Base-by-base conservation (phyloP, 352 stramenopile species). In the Pseudoperonospora humuli region DNA sequence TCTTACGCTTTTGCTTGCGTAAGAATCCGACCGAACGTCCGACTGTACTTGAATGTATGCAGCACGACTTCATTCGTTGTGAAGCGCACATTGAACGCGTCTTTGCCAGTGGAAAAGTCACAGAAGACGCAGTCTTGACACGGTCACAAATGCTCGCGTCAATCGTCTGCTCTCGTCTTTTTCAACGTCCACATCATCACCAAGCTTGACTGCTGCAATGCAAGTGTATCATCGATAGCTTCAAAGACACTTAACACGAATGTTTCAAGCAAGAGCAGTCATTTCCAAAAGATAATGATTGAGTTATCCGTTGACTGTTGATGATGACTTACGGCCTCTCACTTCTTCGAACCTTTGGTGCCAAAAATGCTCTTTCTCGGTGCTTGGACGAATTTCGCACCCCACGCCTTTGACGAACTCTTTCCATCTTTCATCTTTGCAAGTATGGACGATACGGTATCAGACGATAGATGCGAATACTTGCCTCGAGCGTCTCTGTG, bases 51-150 rank as follows among this genome's bases (percentile, higher is more conserved):
- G n/a, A 96, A 47, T 88, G 95, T 23, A 70, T 97, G 36, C 52
- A 80, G n/a, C 90, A 97, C 49, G 69, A n/a, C n/a, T n/a, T 97
- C 53, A 84, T 97, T 29, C 41, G 37, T 7, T 37, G 58, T 18
- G 61, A 71, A 48, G 57, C 40, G 8, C 54, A 68, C 14, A 57
- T 81, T 21, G 50, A 75, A 36, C 35, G 39, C 0, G 66, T 78
- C 0, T 74, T 74, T 50, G 50, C 50, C 0, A 50, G 42, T 32
- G 54, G 47, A 5, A 45, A 50, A 15, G 21, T 19, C 13, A 45
- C 50, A 13, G 39, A 39, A 42, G 23, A 11, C 18, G 18, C 17
- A 3, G 13, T n/a, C 10, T 78, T 26, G 50, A n/a, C n/a, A n/a
- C n/a, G n/a, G n/a, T n/a, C n/a, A n/a, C n/a, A n/a, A n/a, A n/a